Evolutionary conservation across 345 rosid genomes (phyloP), one percentile per base, ranked within the genome.

Genomic region (Pistacia integerrima): DNA sequence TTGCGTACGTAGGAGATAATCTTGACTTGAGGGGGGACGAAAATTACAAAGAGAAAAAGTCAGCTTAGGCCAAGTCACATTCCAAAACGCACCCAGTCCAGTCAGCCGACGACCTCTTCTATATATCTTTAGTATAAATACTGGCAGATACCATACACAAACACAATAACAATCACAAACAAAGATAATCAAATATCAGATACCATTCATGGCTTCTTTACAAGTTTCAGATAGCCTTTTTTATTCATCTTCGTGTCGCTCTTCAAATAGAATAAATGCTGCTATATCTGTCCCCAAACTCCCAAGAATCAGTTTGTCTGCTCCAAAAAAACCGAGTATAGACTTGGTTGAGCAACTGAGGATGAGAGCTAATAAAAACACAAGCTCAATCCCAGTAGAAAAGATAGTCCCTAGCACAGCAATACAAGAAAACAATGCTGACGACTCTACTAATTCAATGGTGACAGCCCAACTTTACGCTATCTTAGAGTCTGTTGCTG

Each of bases 401-500:
- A 69, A 59, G 30, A 49, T 11, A 12, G 52, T 25, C n/a, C 25
- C 18, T 28, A n/a, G 1, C 0, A 46, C 33, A 7, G 72, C 2
- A 18, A 59, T 54, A 48, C 74, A 63, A 64, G 75, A 22, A 33
- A 16, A 18, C 56, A 4, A 12, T 11, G 7, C 1, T 35, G 22
- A 46, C 57, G n/a, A n/a, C 67, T 67, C 68, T 13, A 18, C 75
- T 12, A 60, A 38, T 11, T 11, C 86, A 4, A 11, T 68, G 41
- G 69, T 70, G 70, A 81, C 78, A 30, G 60, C 82, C 13, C 82
- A 85, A 61, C 86, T 92, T 18, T 81, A 82, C 48, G 85, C 84
- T 0, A 83, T 89, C 67, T 76, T 90, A 63, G 94, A 85, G 64
- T 89, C 83, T 18, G 87, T 90, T 59, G 76, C 86, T 52, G 94